These are phyloP conservation scores for Quaeritorhiza haematococci DNA, from an alignment of 371 early-diverging fungal genomes.

Conservation along the genomic window DNA sequence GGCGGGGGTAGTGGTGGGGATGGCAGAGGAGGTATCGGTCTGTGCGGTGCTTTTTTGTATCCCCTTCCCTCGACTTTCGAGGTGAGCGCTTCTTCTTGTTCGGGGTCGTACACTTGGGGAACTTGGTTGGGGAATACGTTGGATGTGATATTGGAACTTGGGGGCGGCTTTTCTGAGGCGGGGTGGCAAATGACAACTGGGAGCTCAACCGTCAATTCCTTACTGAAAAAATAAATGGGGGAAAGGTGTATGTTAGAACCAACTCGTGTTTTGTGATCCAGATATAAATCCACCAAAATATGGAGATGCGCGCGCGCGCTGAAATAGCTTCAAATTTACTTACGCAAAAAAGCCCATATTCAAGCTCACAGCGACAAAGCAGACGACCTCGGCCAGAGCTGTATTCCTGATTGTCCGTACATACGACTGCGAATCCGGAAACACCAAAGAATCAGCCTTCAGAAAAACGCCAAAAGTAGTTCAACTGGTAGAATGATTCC, in stretches of 20 bases:
- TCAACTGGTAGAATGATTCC: neutral
- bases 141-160: constrained; percentile 25
- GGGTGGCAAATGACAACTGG: constrained; percentile 54
- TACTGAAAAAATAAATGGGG: constrained; percentile 20
- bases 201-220: constrained; percentile 45
- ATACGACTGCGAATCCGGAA: constrained; percentile 4
- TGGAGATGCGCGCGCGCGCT: neutral
- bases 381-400: constrained; percentile 45
- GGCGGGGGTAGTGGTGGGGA: no score
- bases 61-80: neutral
- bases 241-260: neutral
- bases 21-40: no score
- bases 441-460: neutral
- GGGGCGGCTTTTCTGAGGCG: constrained; percentile 43
- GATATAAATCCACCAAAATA: neutral
- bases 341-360: constrained; percentile 48
- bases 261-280: neutral
- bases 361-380: constrained; percentile 40
- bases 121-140: constrained; percentile 32
- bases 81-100: constrained; percentile 15
- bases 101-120: constrained; percentile 20
- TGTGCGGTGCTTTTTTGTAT: no score
- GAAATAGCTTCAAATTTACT: no score
- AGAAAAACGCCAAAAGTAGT: neutral
- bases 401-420: constrained; percentile 47